Evolutionary conservation across 2,329 filamentous ascomycete genomes (phyloP), one percentile per base, ranked within the genome.

Genomic region (Hawksworthiomyces lignivorus): DNA sequence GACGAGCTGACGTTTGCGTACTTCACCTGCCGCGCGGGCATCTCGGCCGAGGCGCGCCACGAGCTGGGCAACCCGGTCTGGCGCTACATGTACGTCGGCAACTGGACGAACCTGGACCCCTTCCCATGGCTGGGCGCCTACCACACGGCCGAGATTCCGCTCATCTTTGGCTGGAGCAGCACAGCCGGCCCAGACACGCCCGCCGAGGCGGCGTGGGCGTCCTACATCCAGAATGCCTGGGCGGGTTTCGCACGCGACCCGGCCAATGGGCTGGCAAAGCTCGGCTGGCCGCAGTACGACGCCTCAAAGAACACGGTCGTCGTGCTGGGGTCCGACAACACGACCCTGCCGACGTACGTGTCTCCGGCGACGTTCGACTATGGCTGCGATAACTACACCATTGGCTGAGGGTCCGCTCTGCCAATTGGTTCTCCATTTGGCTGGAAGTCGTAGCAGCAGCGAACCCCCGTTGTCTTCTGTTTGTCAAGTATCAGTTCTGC

Each of bases 111-210:
- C 35, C 20, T 43, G 24, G 32, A 18, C 24, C 35, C 36, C 3
- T n/a, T 21, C 19, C n/a, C n/a, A n/a, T 38, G 44, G 34, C 14
- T 36, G 19, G 39, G 36, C 9, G 44, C 39, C 8, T 46, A 43
- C 36, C 44, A 46, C 21, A 31, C 34, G 20, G 27, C 21, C 12
- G 44, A 46, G 31, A 15, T 43, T 17, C 39, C 44, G 26, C 32
- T 46, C 19, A 10, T 43, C 19, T 46, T 46, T 29, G 44, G 44
- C 8, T 31, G 29, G 6, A 9, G 21, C n/a, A 29, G 26, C 9
- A 31, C 28, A 11, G 19, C 11, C 5, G n/a, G n/a, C n/a, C 28
- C 28, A n/a, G 29, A 24, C 20, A 39, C 37, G 10, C 28, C 37
- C 2, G 37, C 24, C 12, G 26, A 39, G 21, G 37, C 24, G 7